phyloP scores from a whole-genome alignment of 2,329 filamentous ascomycete genomes.

The Scleromitrula shiraiana region DNA sequence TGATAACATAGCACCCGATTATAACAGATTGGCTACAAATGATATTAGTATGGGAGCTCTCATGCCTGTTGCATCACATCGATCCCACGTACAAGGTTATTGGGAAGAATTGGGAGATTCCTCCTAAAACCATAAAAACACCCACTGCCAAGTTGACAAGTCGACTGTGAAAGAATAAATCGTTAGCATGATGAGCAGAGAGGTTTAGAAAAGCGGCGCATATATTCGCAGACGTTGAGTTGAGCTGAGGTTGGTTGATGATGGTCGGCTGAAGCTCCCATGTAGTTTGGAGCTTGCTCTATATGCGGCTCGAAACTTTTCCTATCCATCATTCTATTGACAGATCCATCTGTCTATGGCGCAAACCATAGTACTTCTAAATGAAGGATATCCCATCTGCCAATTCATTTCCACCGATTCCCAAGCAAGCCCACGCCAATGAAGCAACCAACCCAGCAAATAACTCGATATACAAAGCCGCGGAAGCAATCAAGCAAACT shows the following conservation, averaged over 20 bases:
- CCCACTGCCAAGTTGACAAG: slow-evolving; percentile 88
- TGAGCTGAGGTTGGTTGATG: not conserved
- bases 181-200: slow-evolving; percentile 22
- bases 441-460: not conserved
- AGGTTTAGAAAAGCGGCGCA: not conserved
- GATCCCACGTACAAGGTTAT: slow-evolving; percentile 20
- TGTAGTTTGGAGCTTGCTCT: not conserved
- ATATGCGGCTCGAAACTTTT: too few species aligned
- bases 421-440: not conserved
- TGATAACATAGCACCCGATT: slow-evolving; percentile 76
- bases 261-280: too few species aligned
- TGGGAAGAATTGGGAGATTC: slow-evolving; percentile 62
- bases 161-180: slow-evolving; percentile 50
- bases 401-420: not conserved
- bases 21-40: slow-evolving; percentile 59
- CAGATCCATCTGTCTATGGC: not conserved
- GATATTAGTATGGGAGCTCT: not conserved
- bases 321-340: too few species aligned
- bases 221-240: slow-evolving; percentile 14
- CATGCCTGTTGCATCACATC: slow-evolving; percentile 2
- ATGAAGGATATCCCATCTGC: not conserved
- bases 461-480: slow-evolving; percentile 5
- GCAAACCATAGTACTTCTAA: not conserved
- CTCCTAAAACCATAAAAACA: slow-evolving; percentile 80
- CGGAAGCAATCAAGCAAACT: slow-evolving; percentile 33